A percentile compares a stretch with the other conserved stretches of the same genome.
phyloP scores from a whole-genome alignment of 352 stramenopile genomes.

The Phytophthora hybrid region DNA sequence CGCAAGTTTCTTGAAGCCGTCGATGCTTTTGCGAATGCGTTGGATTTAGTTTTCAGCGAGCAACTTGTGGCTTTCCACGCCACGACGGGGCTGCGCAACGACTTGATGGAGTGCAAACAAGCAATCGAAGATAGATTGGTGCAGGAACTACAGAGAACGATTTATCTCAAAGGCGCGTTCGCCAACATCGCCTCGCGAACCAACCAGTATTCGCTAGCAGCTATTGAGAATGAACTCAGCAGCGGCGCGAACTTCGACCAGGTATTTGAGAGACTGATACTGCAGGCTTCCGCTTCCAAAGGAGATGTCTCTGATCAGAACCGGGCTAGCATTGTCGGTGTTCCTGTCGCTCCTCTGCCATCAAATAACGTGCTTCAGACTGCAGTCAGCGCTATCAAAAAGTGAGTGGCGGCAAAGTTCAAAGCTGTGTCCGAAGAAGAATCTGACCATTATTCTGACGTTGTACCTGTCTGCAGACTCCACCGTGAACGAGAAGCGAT shows the following conservation, averaged over 20 bases:
- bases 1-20: slow-evolving; percentile 70
- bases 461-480: slow-evolving; percentile 47
- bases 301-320: neutral
- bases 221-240: slow-evolving; percentile 77
- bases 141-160: slow-evolving; percentile 71
- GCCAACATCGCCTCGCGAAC: slow-evolving; percentile 59
- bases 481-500: slow-evolving; percentile 82
- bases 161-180: slow-evolving; percentile 81
- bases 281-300: slow-evolving; percentile 35
- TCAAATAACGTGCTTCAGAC: slow-evolving; percentile 56
- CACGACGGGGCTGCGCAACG: slow-evolving; percentile 75
- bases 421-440: neutral
- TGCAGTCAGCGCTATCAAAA: slow-evolving; percentile 72
- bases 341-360: slow-evolving; percentile 17
- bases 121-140: slow-evolving; percentile 82
- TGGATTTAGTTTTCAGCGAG: slow-evolving; percentile 86
- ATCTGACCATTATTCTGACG: slow-evolving; percentile 2
- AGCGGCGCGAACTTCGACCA: slow-evolving; percentile 67
- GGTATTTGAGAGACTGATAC: slow-evolving; percentile 68
- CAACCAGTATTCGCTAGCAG: slow-evolving; percentile 75
- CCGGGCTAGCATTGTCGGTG: neutral
- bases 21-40: slow-evolving; percentile 73
- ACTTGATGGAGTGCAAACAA: slow-evolving; percentile 89
- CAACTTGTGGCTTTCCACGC: slow-evolving; percentile 83
- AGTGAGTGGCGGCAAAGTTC: slow-evolving; percentile 36